Base-by-base conservation (phyloP, 1,139 yeast genomes). In the Hyphopichia burtonii region DNA sequence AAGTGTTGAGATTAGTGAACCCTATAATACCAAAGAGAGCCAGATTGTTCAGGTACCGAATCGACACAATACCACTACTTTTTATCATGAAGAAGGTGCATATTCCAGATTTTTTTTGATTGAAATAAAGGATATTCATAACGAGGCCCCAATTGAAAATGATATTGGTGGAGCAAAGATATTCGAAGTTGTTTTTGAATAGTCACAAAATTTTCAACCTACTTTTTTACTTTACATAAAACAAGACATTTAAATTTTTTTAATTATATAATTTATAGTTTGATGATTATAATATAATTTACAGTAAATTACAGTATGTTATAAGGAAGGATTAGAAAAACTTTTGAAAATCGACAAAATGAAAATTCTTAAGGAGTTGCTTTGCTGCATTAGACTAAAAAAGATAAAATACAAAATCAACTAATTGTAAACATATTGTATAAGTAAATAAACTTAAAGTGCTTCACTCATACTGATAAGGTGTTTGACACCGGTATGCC, bases 401-500 rank as follows among this genome's bases (percentile, higher is more conserved):
- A 30, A 6, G 18, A 30, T 8, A 30, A 30, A 7, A 30, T 8
- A 15, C 32, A 30, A n/a, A n/a, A n/a, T n/a, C n/a, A n/a, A n/a
- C n/a, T n/a, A n/a, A n/a, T n/a, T n/a, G n/a, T n/a, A n/a, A n/a
- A n/a, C n/a, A n/a, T n/a, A n/a, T n/a, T n/a, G n/a, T n/a, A n/a
- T n/a, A n/a, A 27, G 5, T 6, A 12, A 27, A 5, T 27, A 27
- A 11, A 10, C 15, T 40, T 53, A 61, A 58, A 70, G 61, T 15
- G 79, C 83, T 52, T 76, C 80, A 36, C 76, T 80, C 82, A 93
- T 86, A 47, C 86, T 87, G 48, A 93, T 82, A 52, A 93, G 76
- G 54, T 97, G 80, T 66, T 86, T 89, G 41, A 93, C 85, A 55
- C 99, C 99, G 20, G 88, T 82, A 69, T 88, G 82, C 99, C 99